phyloP scores from a whole-genome alignment of 371 early-diverging fungal species.

The Apophysomyces sp. region DNA sequence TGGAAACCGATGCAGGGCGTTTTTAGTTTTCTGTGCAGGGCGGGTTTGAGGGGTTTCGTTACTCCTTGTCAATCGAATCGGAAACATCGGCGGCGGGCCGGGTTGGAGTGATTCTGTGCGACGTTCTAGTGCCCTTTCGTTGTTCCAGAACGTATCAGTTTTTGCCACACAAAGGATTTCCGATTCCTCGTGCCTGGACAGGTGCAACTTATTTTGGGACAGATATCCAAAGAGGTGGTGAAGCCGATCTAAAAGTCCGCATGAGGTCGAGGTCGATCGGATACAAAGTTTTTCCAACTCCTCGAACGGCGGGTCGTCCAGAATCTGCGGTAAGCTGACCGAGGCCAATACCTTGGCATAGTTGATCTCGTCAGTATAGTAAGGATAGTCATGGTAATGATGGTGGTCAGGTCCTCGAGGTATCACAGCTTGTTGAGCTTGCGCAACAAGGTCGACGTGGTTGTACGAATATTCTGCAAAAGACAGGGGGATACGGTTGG shows the following conservation, averaged over 20 bases:
- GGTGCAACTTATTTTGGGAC: neutral
- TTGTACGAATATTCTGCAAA: slow-evolving; percentile 5
- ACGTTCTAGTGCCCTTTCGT: neutral
- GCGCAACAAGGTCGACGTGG: neutral
- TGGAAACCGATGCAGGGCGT: neutral
- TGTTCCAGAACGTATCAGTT: slow-evolving; percentile 3
- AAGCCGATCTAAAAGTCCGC: neutral
- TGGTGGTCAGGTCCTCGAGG: too few species aligned
- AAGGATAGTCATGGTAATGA: neutral
- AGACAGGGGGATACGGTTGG: slow-evolving; percentile 7
- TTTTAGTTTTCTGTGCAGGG: neutral
- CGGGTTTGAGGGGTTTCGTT: neutral
- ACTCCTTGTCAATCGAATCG: neutral
- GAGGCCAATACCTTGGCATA: neutral
- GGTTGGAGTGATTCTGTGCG: neutral
- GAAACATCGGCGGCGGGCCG: neutral
- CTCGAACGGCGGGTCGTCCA: slow-evolving; percentile 11
- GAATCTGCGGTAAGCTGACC: neutral
- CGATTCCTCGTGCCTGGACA: neutral
- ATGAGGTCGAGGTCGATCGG: neutral
- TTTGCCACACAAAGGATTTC: neutral
- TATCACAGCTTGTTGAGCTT: neutral
- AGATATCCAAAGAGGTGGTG: neutral
- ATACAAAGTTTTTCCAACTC: neutral
- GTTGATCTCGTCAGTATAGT: neutral